Base-by-base conservation (phyloP, 352 stramenopile species). In the Phytophthora sojae region DNA sequence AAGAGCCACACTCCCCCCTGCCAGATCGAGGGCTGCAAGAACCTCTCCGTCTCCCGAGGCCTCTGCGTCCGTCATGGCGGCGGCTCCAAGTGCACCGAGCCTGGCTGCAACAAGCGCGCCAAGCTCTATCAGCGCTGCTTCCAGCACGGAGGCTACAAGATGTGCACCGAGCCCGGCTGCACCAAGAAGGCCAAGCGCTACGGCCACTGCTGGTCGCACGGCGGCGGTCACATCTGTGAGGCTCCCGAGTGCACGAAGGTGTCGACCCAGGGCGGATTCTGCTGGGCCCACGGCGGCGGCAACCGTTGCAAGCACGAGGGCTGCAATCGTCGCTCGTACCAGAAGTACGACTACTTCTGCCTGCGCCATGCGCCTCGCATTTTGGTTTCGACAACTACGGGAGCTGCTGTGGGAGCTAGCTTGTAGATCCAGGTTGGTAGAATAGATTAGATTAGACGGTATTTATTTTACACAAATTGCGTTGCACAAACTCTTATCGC, bases 171-270 rank as follows among this genome's bases (percentile, higher is more conserved):
- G 26, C 77, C 84, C 11, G 73, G 80, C 30, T 93, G 85, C 71
- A 83, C 65, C 30, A 79, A 80, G 59, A 89, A 89, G 51, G 80
- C 85, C 64, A 91, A 91, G 63, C 82, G 83, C 1, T 89, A 89
- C 47, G 85, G 85, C 47, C 81, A 88, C 69, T 93, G 85, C 73
- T 91, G 83, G 78, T 89, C 85, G 32, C 85, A 93, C 57, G 81
- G 83, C 35, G 86, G 86, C 53, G 86, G 86, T 42, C 79, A 76
- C 68, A 88, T 89, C 51, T 93, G 83, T 35, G 76, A 87, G 15
- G 59, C 75, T 2, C 75, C 35, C 35, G 35, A 50, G 44, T 50
- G 44, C 44, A 50, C 44, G 44, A 86, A 85, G 53, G 78, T 83
- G 37, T 83, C 80, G 21, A 83, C 78, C 7, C 79, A 83, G n/a